Evolutionary conservation across 1,284 basidiomycete genomes (phyloP).

Genomic region (Rhodotorula sp.): DNA sequence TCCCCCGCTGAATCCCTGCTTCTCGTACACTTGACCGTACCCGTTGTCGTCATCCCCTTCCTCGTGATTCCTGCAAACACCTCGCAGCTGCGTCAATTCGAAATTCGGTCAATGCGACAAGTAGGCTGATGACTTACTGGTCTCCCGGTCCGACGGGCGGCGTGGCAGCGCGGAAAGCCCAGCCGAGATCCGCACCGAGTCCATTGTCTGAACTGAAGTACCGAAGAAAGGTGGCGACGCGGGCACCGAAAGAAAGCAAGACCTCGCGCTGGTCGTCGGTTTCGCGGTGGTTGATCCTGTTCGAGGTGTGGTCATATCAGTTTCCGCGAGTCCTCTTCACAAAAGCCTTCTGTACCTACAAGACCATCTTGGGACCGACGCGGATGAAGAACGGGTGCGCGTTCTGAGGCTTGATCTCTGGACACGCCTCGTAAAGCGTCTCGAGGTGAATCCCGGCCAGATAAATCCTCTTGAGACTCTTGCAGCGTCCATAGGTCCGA

Average conservation of each 20-base stretch:
- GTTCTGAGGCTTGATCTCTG: not conserved
- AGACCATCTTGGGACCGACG: slow-evolving; percentile 5
- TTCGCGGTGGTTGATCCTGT: slow-evolving; percentile 17
- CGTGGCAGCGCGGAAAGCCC: not conserved
- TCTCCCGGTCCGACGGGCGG: slow-evolving; percentile 6
- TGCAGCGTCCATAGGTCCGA: not conserved
- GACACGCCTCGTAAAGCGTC: not conserved
- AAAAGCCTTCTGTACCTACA: not conserved
- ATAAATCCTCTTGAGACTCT: slow-evolving; percentile 5
- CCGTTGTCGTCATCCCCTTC: slow-evolving; percentile 1
- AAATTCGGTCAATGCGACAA: not conserved
- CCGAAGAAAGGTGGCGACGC: slow-evolving; percentile 20
- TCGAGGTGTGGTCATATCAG: not conserved
- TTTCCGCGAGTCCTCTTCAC: not conserved
- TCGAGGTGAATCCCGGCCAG: slow-evolving; percentile 7
- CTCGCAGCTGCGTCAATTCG: not conserved
- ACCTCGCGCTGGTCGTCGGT: slow-evolving; percentile 2
- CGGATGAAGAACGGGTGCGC: not conserved
- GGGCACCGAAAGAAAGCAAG: not conserved
- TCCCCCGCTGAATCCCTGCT: not conserved
- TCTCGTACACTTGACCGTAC: not conserved
- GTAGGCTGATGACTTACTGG: not conserved
- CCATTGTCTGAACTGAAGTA: slow-evolving; percentile 7
- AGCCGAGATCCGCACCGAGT: slow-evolving; percentile 11
- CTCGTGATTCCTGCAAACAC: not conserved